Base-by-base conservation (phyloP, 768 basidiomycete species). In the Russula foetens region DNA sequence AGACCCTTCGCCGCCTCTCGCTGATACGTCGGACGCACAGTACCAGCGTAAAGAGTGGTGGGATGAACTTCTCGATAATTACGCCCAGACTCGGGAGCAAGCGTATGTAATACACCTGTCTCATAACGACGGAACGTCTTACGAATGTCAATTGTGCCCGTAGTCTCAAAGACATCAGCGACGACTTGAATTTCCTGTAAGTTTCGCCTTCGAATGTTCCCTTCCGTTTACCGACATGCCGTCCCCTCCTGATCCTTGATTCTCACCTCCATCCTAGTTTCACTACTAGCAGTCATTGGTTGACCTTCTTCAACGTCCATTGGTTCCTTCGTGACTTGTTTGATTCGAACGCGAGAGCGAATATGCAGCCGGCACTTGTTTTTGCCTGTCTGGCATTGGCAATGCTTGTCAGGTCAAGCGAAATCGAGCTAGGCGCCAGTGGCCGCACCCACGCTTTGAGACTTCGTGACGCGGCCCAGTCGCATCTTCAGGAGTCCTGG, bases 361-460 rank as follows among this genome's bases (percentile, higher is more conserved):
- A 71, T 15, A 81, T 90, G 62, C 88, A 90, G 63, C 88, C 90
- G 7, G 78, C 88, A 0, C 81, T 92, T 59, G 78, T 91, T 48
- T 77, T 84, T 31, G 79, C 88, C 2, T 79, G 78, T 7, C 75
- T 91, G 33, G 90, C 90, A 1, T 76, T 91, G 74, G 81, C 86
- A 0, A 83, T 76, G 35, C 76, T 92, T 14, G 84, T 89, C 79
- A 80, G 81, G 63, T 89, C 88, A 1, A 89, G 88, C 68, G 82
- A 85, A 66, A 68, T 81, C 44, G 87, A 85, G 66, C 72, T 75
- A 15, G 81, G 85, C 8, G 69, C 71, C 3, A 64, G 67, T 4
- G 88, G 88, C 5, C 77, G 86, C 45, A 71, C 71, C 12, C 77
- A 78, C n/a, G 86, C 89, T 0, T 68, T 84, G 29, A 75, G 76